A percentile compares a stretch with the other conserved stretches of the same genome.
phyloP scores from a whole-genome alignment of 2,329 filamentous ascomycete genomes.

The Aotearoamyces nothofagi region DNA sequence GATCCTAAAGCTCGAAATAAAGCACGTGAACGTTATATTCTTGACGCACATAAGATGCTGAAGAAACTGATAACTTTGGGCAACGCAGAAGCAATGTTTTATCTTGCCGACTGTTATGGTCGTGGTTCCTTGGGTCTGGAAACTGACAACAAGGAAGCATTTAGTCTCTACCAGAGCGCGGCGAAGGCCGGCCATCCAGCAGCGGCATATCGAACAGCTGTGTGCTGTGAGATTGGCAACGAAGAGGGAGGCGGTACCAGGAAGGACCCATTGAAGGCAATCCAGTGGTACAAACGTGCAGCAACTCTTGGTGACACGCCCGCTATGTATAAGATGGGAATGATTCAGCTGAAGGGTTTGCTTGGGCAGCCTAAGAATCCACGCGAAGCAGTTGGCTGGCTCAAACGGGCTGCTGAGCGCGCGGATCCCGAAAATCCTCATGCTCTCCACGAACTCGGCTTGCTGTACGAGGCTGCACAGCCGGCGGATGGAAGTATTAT shows the following conservation, averaged over 20 bases:
- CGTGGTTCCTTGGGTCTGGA: conserved; percentile 66
- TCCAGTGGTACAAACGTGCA: conserved; percentile 95
- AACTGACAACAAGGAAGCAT: conserved; percentile 81
- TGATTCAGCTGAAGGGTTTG: conserved; percentile 86
- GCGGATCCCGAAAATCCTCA: conserved; percentile 88
- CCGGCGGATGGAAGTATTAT: conserved; percentile 52
- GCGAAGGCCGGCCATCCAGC: conserved; percentile 78
- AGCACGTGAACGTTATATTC: conserved; percentile 65
- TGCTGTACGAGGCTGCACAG: conserved; percentile 48
- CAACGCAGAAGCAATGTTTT: conserved; percentile 83
- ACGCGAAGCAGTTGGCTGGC: conserved; percentile 76
- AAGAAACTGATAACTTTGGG: conserved; percentile 69
- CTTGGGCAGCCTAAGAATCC: conserved; percentile 76
- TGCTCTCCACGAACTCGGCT: conserved; percentile 74
- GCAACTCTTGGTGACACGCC: conserved; percentile 80
- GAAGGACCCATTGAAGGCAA: conserved; percentile 81
- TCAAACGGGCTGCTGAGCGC: conserved; percentile 81
- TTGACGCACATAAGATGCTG: conserved; percentile 78
- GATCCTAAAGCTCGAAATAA: conserved; percentile 63
- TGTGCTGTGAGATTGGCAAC: conserved; percentile 91
- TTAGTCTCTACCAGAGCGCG: conserved; percentile 81
- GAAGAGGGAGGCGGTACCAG: conserved; percentile 90
- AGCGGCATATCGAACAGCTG: conserved; percentile 84
- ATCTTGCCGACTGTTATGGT: conserved; percentile 78
- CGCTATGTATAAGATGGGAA: conserved; percentile 97